Evolutionary conservation across 257 asterid species (phyloP), one percentile per base, ranked within the genome.

Genomic region (Coffea canephora): DNA sequence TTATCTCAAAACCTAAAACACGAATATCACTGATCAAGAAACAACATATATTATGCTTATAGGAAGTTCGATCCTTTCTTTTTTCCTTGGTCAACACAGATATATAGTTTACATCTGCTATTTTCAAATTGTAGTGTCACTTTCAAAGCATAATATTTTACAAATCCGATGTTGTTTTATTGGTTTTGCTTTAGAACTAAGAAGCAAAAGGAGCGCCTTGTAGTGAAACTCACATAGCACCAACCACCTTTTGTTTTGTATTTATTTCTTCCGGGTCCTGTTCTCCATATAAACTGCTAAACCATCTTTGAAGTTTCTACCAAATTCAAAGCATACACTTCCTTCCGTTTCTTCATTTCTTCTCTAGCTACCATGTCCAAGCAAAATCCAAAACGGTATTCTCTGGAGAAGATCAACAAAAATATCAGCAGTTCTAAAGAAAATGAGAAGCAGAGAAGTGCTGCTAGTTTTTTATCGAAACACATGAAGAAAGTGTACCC

Each of bases 401-500:
- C 78, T 71, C 43, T 84, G 84, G 90, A 88, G 71, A 90, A 87
- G 81, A 86, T 34, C 16, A 76, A 64, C 74, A 86, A 80, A 81
- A 88, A 76, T 83, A 59, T 71, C 74, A 85, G 79, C 81, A 69
- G 15, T 41, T 71, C 71, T 45, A 84, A 73, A 79, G 97, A 89
- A 48, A 88, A 87, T 23, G 90, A 94, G 45, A 90, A 89, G 83
- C 80, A 86, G 36, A 88, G 75, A 62, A 79, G 83, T 27, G 80
- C 80, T 45, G 80, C 73, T 1, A 87, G 84, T 83, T 79, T 89
- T 39, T 84, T 91, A 61, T 86, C 91, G 1, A 92, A 82, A 81
- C 88, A 87, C 73, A 83, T 88, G 81, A 92, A 89, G 81, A 94
- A 91, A 87, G 89, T 92, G 0, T 92, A 92, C 67, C 98, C 97